phyloP scores from a whole-genome alignment of 257 asterid species.

The Ballota nigra region DNA sequence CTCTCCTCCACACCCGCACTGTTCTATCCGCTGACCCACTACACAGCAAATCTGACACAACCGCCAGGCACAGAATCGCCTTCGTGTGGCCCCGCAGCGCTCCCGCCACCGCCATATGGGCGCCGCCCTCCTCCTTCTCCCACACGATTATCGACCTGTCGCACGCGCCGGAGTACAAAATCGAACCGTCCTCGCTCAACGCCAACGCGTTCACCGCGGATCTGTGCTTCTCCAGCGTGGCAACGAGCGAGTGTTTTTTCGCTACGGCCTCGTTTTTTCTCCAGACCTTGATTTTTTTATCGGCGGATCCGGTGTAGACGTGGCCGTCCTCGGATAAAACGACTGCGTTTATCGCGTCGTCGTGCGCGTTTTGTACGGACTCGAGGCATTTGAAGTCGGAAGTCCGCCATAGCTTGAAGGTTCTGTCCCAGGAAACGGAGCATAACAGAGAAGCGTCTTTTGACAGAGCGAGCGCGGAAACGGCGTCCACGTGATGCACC shows the following conservation, averaged over 20 bases:
- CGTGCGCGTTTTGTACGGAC: conserved; percentile 65
- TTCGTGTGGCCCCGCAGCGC: conserved; percentile 70
- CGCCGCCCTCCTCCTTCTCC: conserved; percentile 49
- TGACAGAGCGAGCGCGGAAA: conserved; percentile 54
- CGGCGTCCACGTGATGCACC: conserved; percentile 71
- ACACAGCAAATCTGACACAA: conserved; percentile 48
- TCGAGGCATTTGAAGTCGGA: conserved; percentile 66
- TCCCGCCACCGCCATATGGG: conserved; percentile 58
- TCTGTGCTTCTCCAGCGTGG: conserved; percentile 61
- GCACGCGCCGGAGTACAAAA: conserved; percentile 74
- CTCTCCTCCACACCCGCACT: conserved; percentile 66
- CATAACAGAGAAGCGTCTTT: conserved; percentile 42
- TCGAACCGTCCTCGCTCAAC: conserved; percentile 46
- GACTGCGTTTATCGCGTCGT: conserved; percentile 72
- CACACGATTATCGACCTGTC: conserved; percentile 77
- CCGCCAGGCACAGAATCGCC: conserved; percentile 64
- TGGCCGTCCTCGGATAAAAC: conserved; percentile 46
- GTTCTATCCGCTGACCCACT: conserved; percentile 84
- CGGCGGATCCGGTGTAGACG: conserved; percentile 79
- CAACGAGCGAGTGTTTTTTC: conserved; percentile 30
- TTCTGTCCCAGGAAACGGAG: conserved; percentile 77
- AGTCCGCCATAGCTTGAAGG: conserved; percentile 62
- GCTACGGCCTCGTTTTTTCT: conserved; percentile 28
- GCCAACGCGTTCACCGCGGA: conserved; percentile 77
- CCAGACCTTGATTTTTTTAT: conserved; percentile 63